Percentiles rank a stretch among this genome's conserved stretches.
These are phyloP conservation scores for Starmerella apis DNA, from an alignment of 805 yeast genomes.

Conservation along the genomic window DNA sequence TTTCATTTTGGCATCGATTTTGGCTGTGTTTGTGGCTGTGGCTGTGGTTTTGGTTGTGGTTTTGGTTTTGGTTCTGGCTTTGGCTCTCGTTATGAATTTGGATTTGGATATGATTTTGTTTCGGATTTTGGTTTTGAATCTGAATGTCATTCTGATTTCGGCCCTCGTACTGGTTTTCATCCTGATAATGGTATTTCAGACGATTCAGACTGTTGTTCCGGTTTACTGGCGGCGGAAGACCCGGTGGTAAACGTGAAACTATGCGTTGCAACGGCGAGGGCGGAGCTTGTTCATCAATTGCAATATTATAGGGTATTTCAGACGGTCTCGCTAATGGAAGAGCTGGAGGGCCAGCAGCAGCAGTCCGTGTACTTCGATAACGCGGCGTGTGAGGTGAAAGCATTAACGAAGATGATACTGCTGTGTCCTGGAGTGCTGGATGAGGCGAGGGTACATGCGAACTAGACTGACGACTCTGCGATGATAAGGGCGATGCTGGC, in stretches of 20 bases:
- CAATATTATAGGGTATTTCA: not conserved
- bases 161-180: not conserved
- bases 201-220: too few species aligned
- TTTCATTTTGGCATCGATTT: too few species aligned
- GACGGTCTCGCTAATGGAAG: not conserved
- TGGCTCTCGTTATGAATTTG: too few species aligned
- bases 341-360: not conserved
- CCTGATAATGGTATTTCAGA: too few species aligned
- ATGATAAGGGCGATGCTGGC: not conserved
- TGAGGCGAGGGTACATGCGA: not conserved
- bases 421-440: not conserved
- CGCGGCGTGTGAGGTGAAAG: not conserved
- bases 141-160: not conserved
- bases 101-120: too few species aligned
- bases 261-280: not conserved
- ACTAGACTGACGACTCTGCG: not conserved
- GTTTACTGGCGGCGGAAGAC: not conserved
- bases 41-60: not conserved
- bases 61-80: not conserved
- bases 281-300: not conserved
- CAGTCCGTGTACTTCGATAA: not conserved
- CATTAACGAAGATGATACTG: not conserved
- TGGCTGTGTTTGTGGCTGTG: not conserved
- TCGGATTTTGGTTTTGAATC: not conserved
- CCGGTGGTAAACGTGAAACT: not conserved